Conservation (phyloP, 2,329 filamentous ascomycete genomes). For the Claviceps digitariae region DNA sequence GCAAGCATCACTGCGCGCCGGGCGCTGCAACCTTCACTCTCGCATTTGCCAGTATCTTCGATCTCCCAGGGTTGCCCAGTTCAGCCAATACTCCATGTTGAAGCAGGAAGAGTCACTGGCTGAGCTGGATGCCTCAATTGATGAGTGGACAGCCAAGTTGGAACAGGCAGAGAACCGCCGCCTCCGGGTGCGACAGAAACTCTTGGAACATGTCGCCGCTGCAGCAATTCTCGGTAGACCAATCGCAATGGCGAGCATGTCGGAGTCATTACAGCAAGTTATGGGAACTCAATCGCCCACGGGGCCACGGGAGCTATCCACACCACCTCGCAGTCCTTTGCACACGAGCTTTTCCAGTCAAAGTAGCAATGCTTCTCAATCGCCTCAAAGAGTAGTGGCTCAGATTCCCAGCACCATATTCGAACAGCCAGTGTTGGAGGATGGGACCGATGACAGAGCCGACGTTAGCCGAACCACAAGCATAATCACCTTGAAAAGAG, state of each 20-base stretch:
- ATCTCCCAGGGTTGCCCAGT: constrained; percentile 54
- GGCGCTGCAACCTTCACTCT: constrained; percentile 61
- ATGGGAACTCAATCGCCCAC: constrained; percentile 26
- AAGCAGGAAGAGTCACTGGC: constrained; percentile 69
- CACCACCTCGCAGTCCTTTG: constrained; percentile 23
- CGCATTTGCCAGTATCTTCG: constrained; percentile 68
- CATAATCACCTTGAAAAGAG: constrained; percentile 17
- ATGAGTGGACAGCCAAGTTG: constrained; percentile 70
- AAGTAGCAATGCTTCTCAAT: constrained; percentile 26
- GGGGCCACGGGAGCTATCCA: constrained; percentile 30
- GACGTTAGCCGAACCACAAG: constrained; percentile 14
- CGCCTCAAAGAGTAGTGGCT: constrained; percentile 36
- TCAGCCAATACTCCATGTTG: constrained; percentile 61
- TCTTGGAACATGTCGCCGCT: constrained; percentile 69
- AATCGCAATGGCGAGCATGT: constrained; percentile 11
- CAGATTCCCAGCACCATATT: constrained; percentile 43
- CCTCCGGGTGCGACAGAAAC: constrained; percentile 61
- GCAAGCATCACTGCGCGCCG: constrained; percentile 60
- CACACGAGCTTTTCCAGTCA: constrained; percentile 13
- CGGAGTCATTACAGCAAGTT: constrained; percentile 28
- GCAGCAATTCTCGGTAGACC: constrained; percentile 38
- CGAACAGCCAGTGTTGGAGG: constrained; percentile 35
- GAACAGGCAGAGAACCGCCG: constrained; percentile 68
- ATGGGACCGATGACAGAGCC: constrained; percentile 17
- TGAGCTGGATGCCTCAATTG: constrained; percentile 64